A percentile compares a stretch with the other conserved stretches of the same genome.
These are phyloP conservation scores for Cyberlindnera lachancei DNA, from an alignment of 805 yeast genomes.

Conservation along the genomic window DNA sequence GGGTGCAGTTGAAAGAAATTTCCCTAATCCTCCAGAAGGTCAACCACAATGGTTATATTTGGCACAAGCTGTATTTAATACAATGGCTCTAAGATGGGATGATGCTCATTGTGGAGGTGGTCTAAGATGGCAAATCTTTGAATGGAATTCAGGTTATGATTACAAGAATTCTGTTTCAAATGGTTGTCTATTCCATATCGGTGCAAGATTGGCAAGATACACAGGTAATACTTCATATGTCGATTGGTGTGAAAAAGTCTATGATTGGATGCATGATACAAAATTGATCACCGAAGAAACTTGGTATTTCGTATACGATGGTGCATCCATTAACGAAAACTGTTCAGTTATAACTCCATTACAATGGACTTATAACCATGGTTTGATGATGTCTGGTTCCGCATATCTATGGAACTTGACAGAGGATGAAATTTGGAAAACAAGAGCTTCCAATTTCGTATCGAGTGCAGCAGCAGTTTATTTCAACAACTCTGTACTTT, in stretches of 20 bases:
- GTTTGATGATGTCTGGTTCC: constrained; percentile 57
- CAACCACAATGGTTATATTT: constrained; percentile 68
- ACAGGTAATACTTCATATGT: constrained; percentile 64
- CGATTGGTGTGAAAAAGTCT: constrained; percentile 66
- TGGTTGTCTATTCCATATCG: constrained; percentile 72
- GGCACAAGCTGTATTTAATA: constrained; percentile 81
- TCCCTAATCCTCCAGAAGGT: constrained; percentile 55
- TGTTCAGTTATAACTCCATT: constrained; percentile 44
- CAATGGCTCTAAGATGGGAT: constrained; percentile 82
- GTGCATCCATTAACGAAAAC: constrained; percentile 40
- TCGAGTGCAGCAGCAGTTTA: constrained; percentile 46
- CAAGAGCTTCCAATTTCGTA: constrained; percentile 43
- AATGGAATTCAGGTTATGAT: constrained; percentile 82
- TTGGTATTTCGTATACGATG: constrained; percentile 51
- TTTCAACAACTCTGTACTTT: constrained; percentile 50
- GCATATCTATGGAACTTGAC: constrained; percentile 65
- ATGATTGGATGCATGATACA: constrained; percentile 61
- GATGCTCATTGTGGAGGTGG: constrained; percentile 60
- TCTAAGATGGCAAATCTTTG: constrained; percentile 85
- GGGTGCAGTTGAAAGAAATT: constrained; percentile 80
- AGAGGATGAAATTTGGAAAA: constrained; percentile 49
- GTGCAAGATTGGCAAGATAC: constrained; percentile 78
- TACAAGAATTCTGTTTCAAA: constrained; percentile 87
- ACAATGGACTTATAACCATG: constrained; percentile 75
- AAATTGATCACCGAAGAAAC: constrained; percentile 35